Base-by-base conservation (phyloP, 768 basidiomycete genomes). In the Auriscalpium orientale region DNA sequence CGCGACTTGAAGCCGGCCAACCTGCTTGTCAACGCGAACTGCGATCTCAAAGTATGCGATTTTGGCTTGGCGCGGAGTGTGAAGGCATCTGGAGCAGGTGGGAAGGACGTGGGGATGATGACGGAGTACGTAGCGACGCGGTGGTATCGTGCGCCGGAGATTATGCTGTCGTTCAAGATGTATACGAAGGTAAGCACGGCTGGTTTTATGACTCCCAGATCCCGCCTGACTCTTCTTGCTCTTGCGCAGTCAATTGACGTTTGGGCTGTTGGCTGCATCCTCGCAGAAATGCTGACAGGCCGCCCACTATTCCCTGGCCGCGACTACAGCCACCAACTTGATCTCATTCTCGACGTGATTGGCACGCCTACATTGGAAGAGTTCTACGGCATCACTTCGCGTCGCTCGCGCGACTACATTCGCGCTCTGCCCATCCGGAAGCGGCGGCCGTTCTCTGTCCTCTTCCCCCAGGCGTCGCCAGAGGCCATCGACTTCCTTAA, bases 111-210 rank as follows among this genome's bases (percentile, higher is more conserved):
- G 21, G 84, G 85, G 2, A 66, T 85, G 57, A 85, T 87, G 85
- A 86, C 85, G 21, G 87, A 89, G 72, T 91, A 91, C 64, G 92
- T 95, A 53, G 91, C 92, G 2, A 95, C 93, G 52, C 74, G 92
- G 53, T 95, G 91, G 92, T 95, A 94, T 68, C 83, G 91, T 49
- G 92, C 93, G 0, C 91, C 91, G 0, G 93, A 95, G 70, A 92
- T 95, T 67, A 95, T 95, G 92, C 76, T 94, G 51, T 90, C 87
- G 3, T 94, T 93, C 81, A 91, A 91, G 74, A 87, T 87, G 83
- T 87, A 87, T 67, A 85, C 84, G 55, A 85, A 85, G 76, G 85
- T 82, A 59, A 28, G 62, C 40, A 38, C 36, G 21, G 40, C 53
- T 43, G 35, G 49, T 40, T 61, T 53, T 18, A 21, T 7, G n/a